phyloP scores from a whole-genome alignment of 495 filamentous ascomycete species.

The Neurospora sp. region DNA sequence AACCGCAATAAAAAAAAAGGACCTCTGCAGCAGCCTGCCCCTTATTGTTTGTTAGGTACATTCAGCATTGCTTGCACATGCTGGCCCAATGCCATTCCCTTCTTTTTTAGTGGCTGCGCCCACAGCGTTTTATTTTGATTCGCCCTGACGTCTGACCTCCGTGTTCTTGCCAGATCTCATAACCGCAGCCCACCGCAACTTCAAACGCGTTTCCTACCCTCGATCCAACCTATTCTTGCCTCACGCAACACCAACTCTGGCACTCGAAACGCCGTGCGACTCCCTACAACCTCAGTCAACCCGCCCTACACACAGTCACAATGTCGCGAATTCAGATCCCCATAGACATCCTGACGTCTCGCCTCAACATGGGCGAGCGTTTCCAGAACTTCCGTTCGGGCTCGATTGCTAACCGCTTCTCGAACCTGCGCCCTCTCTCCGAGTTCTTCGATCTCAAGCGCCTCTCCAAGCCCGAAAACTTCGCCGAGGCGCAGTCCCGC shows the following conservation, averaged over 20 bases:
- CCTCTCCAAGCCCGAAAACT: conserved; percentile 84
- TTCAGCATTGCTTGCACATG: background rate
- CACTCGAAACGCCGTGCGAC: background rate
- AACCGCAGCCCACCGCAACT: background rate
- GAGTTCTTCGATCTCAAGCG: conserved; percentile 97
- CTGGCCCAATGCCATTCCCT: background rate
- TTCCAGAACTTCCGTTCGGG: conserved; percentile 72
- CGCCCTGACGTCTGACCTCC: conserved; percentile 8
- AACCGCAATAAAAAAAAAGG: background rate
- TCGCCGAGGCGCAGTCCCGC: conserved; percentile 81
- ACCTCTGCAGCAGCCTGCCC: background rate
- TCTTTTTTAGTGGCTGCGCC: background rate
- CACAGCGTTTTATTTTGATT: conserved; percentile 15
- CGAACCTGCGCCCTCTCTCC: conserved; percentile 81
- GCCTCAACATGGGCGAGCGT: conserved; percentile 62
- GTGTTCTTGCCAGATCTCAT: conserved; percentile 24
- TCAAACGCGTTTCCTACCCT: background rate
- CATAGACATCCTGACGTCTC: conserved; percentile 80
- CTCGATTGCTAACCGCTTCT: conserved; percentile 69
- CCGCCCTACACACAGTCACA: conserved; percentile 1
- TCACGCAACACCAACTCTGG: background rate
- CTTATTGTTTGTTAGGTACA: background rate
- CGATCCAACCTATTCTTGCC: background rate
- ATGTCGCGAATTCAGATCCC: conserved; percentile 92
- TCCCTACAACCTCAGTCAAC: background rate